Percentiles rank a stretch among this genome's conserved stretches.
phyloP scores from a whole-genome alignment of 257 asterid genomes.

The Nicotiana sylvestris region DNA sequence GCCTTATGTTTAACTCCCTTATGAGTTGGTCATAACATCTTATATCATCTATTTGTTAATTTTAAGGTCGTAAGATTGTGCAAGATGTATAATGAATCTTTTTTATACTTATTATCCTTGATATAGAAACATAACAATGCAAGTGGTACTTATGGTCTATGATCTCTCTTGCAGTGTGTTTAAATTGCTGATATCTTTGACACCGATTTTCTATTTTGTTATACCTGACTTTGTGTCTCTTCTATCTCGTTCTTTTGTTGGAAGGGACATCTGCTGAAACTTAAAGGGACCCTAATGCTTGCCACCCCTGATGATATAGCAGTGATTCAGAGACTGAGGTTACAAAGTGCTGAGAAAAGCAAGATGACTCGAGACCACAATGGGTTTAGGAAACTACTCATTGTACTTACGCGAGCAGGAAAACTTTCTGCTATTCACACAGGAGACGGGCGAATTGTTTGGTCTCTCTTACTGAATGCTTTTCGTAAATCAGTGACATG shows the following conservation, averaged over 20 bases:
- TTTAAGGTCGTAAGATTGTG: neutral
- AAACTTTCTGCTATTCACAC: slow-evolving; percentile 81
- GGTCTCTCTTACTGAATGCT: slow-evolving; percentile 45
- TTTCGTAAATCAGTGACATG: slow-evolving; percentile 63
- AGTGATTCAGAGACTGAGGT: slow-evolving; percentile 71
- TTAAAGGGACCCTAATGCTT: slow-evolving; percentile 87
- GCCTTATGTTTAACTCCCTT: neutral
- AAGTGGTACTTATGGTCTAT: neutral
- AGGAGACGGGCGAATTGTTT: slow-evolving; percentile 83
- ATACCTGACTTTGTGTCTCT: neutral
- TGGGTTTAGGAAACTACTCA: slow-evolving; percentile 72
- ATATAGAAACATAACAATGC: neutral
- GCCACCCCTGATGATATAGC: slow-evolving; percentile 91
- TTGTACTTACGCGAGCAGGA: slow-evolving; percentile 85
- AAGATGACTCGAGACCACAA: slow-evolving; percentile 96
- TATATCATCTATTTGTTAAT: neutral
- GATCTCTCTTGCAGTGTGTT: neutral
- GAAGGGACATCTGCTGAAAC: slow-evolving; percentile 93
- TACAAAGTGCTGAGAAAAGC: slow-evolving; percentile 80
- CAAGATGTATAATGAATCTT: neutral
- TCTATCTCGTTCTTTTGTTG: slow-evolving; percentile 1
- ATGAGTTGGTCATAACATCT: neutral
- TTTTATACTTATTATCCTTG: neutral
- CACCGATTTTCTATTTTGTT: neutral
- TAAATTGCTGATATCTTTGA: neutral